phyloP scores from a whole-genome alignment of 208 protist species.

The Cochliopodium minus region DNA sequence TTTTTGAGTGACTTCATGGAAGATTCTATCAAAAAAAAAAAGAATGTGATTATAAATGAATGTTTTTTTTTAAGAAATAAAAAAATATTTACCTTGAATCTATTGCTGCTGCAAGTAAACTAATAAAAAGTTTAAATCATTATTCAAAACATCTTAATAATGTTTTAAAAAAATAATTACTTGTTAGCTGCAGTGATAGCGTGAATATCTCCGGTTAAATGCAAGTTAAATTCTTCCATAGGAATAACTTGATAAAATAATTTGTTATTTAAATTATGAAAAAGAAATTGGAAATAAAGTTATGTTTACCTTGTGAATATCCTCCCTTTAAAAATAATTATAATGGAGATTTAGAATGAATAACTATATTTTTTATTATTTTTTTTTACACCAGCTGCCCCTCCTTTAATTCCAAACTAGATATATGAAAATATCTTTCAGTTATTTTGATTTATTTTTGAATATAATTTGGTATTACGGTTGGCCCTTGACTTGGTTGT shows the following conservation, averaged over 20 bases:
- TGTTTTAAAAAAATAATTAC: slow-evolving; percentile 5
- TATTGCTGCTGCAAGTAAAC: slow-evolving; percentile 80
- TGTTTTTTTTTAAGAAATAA: too few species aligned
- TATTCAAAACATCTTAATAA: background rate
- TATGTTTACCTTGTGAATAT: too few species aligned
- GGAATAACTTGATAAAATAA: slow-evolving; percentile 60
- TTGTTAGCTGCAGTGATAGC: slow-evolving; percentile 92
- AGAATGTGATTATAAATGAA: too few species aligned
- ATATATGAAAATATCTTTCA: background rate
- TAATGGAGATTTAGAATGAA: too few species aligned
- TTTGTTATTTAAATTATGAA: too few species aligned
- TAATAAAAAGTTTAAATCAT: too few species aligned
- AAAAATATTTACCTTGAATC: too few species aligned
- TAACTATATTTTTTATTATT: too few species aligned
- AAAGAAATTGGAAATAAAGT: too few species aligned
- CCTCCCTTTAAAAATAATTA: too few species aligned
- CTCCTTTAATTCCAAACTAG: slow-evolving; percentile 75
- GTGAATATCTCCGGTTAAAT: slow-evolving; percentile 93
- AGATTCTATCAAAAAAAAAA: too few species aligned
- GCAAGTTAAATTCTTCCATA: slow-evolving; percentile 94
- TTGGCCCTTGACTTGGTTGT: slow-evolving; percentile 89
- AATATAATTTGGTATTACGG: too few species aligned
- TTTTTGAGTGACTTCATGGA: slow-evolving; percentile 78
- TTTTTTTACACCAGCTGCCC: slow-evolving; percentile 88
- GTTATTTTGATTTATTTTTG: background rate